phyloP scores from a whole-genome alignment of 768 basidiomycete species.

The Panellus pusillus region DNA sequence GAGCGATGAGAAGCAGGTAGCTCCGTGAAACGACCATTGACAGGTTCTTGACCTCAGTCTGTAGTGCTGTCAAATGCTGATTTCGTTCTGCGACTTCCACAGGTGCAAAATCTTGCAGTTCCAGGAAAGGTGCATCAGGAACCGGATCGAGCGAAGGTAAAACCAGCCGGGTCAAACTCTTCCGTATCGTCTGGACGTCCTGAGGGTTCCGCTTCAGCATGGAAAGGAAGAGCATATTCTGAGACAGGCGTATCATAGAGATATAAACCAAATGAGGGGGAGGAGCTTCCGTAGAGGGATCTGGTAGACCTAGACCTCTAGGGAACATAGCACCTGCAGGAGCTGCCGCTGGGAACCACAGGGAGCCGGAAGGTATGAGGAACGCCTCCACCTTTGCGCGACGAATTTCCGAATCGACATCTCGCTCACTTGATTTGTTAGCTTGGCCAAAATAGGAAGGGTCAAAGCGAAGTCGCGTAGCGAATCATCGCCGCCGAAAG shows the following conservation, averaged over 20 bases:
- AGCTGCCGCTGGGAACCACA: slow-evolving; percentile 66
- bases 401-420: slow-evolving; percentile 68
- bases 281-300: slow-evolving; percentile 37
- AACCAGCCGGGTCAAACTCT: slow-evolving; percentile 60
- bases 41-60: slow-evolving; percentile 37
- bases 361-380: slow-evolving; percentile 65
- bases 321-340: slow-evolving; percentile 67
- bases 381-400: slow-evolving; percentile 71
- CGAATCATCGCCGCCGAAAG: slow-evolving; percentile 44
- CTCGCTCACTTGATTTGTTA: slow-evolving; percentile 66
- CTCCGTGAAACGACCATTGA: slow-evolving; percentile 69
- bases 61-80: slow-evolving; percentile 8
- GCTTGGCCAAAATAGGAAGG: slow-evolving; percentile 56
- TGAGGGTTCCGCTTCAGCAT: slow-evolving; percentile 67
- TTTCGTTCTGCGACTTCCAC: slow-evolving; percentile 21
- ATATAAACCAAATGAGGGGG: slow-evolving; percentile 50
- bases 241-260: slow-evolving; percentile 64
- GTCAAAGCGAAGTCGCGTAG: slow-evolving; percentile 54
- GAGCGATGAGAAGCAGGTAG: slow-evolving; percentile 64
- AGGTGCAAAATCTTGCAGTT: slow-evolving; percentile 50
- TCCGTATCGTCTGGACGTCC: slow-evolving; percentile 67
- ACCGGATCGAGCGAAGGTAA: slow-evolving; percentile 45
- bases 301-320: slow-evolving; percentile 33
- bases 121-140: slow-evolving; percentile 31
- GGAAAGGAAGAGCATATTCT: slow-evolving; percentile 65